phyloP scores from a whole-genome alignment of 2,329 filamentous ascomycete genomes.

The Talaromyces sp. region DNA sequence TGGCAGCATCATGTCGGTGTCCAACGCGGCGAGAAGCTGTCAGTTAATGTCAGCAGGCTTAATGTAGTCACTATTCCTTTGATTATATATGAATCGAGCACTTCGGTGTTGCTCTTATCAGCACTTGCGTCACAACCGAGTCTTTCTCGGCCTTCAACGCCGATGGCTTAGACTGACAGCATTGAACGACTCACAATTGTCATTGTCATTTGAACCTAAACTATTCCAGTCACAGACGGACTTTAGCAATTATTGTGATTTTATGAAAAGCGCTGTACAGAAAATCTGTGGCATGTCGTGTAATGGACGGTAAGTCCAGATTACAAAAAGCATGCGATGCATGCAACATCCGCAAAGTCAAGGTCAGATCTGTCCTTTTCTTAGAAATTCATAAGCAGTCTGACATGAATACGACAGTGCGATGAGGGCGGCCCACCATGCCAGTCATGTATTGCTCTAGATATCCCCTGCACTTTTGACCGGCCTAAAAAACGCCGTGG shows the following conservation, averaged over 20 bases:
- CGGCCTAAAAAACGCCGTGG: conserved; percentile 62
- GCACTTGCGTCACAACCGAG: conserved; percentile 11
- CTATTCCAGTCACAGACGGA: not conserved
- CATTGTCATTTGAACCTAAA: not conserved
- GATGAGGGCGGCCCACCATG: conserved; percentile 65
- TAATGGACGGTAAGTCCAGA: conserved; percentile 40
- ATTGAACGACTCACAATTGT: not conserved
- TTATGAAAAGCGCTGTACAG: not conserved
- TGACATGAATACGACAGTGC: conserved; percentile 45
- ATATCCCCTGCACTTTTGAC: conserved; percentile 66
- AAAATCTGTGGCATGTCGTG: not conserved
- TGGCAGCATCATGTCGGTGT: not conserved
- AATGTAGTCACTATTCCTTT: not conserved
- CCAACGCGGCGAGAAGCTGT: not conserved
- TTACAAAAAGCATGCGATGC: conserved; percentile 53
- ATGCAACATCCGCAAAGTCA: conserved; percentile 53
- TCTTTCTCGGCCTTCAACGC: conserved; percentile 11
- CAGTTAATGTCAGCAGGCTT: not conserved
- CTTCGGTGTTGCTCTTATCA: not conserved
- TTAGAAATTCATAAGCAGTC: not conserved
- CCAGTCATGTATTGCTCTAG: conserved; percentile 60
- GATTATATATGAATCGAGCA: not conserved
- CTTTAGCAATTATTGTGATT: not conserved
- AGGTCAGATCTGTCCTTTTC: conserved; percentile 36
- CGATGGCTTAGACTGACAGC: conserved; percentile 4